Base-by-base conservation (phyloP, 2,329 filamentous ascomycete species). In the Spiromastix sp. region DNA sequence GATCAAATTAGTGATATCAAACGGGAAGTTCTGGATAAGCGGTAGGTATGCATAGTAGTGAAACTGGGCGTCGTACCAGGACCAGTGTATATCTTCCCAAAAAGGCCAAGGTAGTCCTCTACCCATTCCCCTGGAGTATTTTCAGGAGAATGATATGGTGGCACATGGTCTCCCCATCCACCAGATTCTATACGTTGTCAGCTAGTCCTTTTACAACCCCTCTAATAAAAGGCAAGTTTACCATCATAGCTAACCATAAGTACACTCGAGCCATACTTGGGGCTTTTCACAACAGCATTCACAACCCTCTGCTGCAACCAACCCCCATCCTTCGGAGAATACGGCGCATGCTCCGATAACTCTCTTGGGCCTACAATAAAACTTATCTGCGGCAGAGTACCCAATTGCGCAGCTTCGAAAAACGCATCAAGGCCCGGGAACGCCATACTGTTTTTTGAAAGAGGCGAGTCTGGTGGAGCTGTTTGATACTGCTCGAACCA, bases 241-340 rank as follows among this genome's bases (percentile, higher is more conserved):
- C 46, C 67, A 42, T 63, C 71, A 52, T 58, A 74, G 44, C 67
- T 63, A 48, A 69, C 63, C 37, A 72, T 64, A 28, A 74, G 48
- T 0, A 57, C 61, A 2, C 68, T 72, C 13, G 57, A 60, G 28
- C 58, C 56, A 46, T 72, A 74, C 28, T 60, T 61, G 4, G 66
- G 66, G 13, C 68, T 68, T 33, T 56, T 57, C 9, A 61, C 65
- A 4, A 74, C 65, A 3, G 68, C 66, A 36, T 71, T 57, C 11
- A 70, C 64, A 4, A 74, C 56, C 45, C 68, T 56, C 46, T 68
- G 63, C 47, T 73, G 67, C 22, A 74, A 54, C 68, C 70, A 74
- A 3, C 60, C 69, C 10, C 70, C 71, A 38, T 74, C 70, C 39
- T 60, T 63, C 2, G 71, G 70, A 27, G 61, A 58, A 44, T 67